phyloP scores from a whole-genome alignment of 176 grass and related monocot species.

The Guadua angustifolia region DNA sequence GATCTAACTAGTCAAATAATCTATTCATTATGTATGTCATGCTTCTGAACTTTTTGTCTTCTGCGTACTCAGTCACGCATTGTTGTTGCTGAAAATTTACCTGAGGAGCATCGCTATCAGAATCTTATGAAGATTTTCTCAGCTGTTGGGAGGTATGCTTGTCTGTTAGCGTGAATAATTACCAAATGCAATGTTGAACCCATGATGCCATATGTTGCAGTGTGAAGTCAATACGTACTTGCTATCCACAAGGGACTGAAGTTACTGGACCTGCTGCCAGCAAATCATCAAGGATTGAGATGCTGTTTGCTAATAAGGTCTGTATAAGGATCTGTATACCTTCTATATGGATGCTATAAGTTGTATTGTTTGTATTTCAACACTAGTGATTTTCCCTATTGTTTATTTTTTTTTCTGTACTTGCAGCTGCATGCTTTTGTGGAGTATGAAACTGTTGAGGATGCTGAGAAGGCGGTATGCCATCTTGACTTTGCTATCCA shows the following conservation, averaged over 20 bases:
- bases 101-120: constrained; percentile 84
- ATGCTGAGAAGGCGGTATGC: constrained; percentile 90
- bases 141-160: constrained; percentile 75
- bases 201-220: constrained; percentile 54
- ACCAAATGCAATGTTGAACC: constrained; percentile 3
- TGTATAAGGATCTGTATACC: constrained; percentile 1
- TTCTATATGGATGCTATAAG: constrained; percentile 6
- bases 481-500: constrained; percentile 34
- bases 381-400: neutral
- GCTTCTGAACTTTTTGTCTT: constrained; percentile 29
- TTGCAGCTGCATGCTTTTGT: constrained; percentile 96
- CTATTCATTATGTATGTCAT: neutral
- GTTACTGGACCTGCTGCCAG: constrained; percentile 51
- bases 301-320: constrained; percentile 94
- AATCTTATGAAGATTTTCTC: constrained; percentile 98
- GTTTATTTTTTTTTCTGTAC: constrained; percentile 26
- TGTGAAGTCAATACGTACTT: constrained; percentile 92
- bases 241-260: constrained; percentile 82
- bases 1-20: constrained; percentile 9
- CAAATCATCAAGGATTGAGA: constrained; percentile 82
- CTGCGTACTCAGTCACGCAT: constrained; percentile 67
- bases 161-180: constrained; percentile 32
- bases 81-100: constrained; percentile 94
- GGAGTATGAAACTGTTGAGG: constrained; percentile 83
- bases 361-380: constrained; percentile 9